A percentile compares a stretch with the other conserved stretches of the same genome.
Evolutionary conservation across 352 stramenopile genomes (phyloP).

Genomic region (Phytophthora pini): DNA sequence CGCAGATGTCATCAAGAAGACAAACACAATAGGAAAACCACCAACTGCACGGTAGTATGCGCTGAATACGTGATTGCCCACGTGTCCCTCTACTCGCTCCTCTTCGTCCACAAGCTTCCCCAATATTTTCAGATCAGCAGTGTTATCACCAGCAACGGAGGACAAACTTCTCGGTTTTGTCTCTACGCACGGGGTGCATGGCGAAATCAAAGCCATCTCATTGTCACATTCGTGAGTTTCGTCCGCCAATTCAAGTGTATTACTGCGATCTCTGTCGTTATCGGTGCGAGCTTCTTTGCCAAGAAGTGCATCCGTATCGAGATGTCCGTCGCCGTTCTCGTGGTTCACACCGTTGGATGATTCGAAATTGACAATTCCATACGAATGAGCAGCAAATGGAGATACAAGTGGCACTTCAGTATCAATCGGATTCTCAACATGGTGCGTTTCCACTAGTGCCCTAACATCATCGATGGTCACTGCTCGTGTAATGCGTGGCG

Average conservation of each 20-base stretch:
- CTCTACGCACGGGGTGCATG: slow-evolving; percentile 30
- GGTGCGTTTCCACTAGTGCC: slow-evolving; percentile 26
- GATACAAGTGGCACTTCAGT: slow-evolving; percentile 19
- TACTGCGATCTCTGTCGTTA: slow-evolving; percentile 11
- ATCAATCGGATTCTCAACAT: slow-evolving; percentile 10
- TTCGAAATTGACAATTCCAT: slow-evolving; percentile 10
- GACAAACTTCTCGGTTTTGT: slow-evolving; percentile 6
- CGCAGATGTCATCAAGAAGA: slow-evolving; percentile 63
- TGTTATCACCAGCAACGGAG: slow-evolving; percentile 4
- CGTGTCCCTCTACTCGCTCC: slow-evolving; percentile 35
- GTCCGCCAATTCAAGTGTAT: slow-evolving; percentile 12
- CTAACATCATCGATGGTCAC: slow-evolving; percentile 36
- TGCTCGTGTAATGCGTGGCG: slow-evolving; percentile 28
- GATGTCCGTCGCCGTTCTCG: not conserved
- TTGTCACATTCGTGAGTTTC: slow-evolving; percentile 23
- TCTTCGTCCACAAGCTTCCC: slow-evolving; percentile 42
- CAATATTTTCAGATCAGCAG: slow-evolving; percentile 14
- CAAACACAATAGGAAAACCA: slow-evolving; percentile 37
- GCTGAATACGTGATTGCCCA: slow-evolving; percentile 43
- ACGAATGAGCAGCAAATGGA: slow-evolving; percentile 24
- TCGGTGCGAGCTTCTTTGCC: not conserved
- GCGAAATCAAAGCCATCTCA: slow-evolving; percentile 39
- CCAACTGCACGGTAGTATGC: slow-evolving; percentile 55
- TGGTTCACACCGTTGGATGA: not conserved
- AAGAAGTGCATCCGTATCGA: slow-evolving; percentile 26